Percentiles rank a stretch among this genome's conserved stretches.
Evolutionary conservation across 768 basidiomycete species (phyloP).

Genomic region (Rhodotorula kratochvilovae): DNA sequence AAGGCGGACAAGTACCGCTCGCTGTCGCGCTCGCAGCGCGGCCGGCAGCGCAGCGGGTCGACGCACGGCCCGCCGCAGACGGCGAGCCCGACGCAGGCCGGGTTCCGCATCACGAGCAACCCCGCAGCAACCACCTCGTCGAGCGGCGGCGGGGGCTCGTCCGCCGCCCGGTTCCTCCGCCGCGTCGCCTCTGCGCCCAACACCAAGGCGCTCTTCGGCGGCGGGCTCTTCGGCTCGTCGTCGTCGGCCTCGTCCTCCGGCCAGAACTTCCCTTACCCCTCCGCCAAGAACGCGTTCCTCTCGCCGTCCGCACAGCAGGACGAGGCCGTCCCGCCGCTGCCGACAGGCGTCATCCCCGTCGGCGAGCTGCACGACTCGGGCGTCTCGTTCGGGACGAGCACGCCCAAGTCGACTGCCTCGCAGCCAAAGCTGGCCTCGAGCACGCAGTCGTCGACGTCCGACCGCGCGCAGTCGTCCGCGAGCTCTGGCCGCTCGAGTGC

Average conservation of each 20-base stretch:
- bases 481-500: neutral
- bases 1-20: conserved; percentile 30
- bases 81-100: conserved; percentile 11
- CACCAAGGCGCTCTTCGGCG: conserved; percentile 76
- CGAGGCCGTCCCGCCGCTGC: conserved; percentile 25
- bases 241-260: conserved; percentile 21
- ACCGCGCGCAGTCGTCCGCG: conserved; percentile 16
- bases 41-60: neutral
- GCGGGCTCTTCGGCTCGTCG: conserved; percentile 35
- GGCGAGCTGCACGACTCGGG: conserved; percentile 62
- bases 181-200: conserved; percentile 96
- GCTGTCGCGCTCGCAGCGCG: conserved; percentile 23
- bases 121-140: neutral
- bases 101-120: conserved; percentile 10
- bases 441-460: conserved; percentile 25
- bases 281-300: conserved; percentile 52
- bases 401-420: neutral
- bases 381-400: conserved; percentile 56
- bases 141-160: conserved; percentile 13
- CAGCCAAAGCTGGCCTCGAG: conserved; percentile 6
- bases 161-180: conserved; percentile 70
- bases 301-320: neutral
- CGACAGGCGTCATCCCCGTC: conserved; percentile 39
- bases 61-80: conserved; percentile 3
- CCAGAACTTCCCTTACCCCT: conserved; percentile 49